Evolutionary conservation across 2,329 filamentous ascomycete genomes (phyloP), one percentile per base, ranked within the genome.

Genomic region (Aspergillus hortae): DNA sequence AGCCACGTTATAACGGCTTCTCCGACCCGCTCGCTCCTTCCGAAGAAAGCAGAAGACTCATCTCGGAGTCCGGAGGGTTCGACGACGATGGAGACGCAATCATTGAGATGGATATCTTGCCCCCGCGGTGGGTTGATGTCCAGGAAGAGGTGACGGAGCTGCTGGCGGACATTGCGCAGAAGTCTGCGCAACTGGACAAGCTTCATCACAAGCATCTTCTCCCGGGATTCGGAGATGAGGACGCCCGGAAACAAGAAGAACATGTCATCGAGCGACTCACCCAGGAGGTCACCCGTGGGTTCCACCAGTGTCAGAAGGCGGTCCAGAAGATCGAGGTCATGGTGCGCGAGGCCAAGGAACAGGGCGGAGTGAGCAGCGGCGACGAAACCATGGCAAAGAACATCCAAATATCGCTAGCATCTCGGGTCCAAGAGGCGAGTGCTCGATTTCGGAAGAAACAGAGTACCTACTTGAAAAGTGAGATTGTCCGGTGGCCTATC

Each of bases 321-420:
- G 96, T 99, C 62, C 85, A 95, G 75, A 83, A 86, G 56, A 87
- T 99, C 51, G 92, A 96, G 67, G 80, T 80, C 61, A 90, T 97
- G 85, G 88, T 96, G 48, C 82, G 83, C 58, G 91, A 96, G 61
- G 84, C 89, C 30, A 87, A 86, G 67, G 80, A 86, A 61, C 80
- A 85, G 40, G 88, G 68, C 30, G 82, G 81, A 47, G 84, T 95
- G 59, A 90, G 83, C 61, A 84, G 82, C 61, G 90, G 90, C 33
- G 94, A 99, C 70, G 91, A 96, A 75, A 89, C 85, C 11, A 97
- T 99, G 92, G 94, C 92, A 46, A 87, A 85, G 74, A 99, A 99
- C 67, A 89, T 99, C 53, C 92, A 97, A 71, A 90, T 95, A 59
- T 94, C 89, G 14, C 80, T 97, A 36, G 94, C 94, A 0, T 80